Conservation (phyloP, 2,329 filamentous ascomycete genomes). For the Lasiodiplodia hormozganensis region DNA sequence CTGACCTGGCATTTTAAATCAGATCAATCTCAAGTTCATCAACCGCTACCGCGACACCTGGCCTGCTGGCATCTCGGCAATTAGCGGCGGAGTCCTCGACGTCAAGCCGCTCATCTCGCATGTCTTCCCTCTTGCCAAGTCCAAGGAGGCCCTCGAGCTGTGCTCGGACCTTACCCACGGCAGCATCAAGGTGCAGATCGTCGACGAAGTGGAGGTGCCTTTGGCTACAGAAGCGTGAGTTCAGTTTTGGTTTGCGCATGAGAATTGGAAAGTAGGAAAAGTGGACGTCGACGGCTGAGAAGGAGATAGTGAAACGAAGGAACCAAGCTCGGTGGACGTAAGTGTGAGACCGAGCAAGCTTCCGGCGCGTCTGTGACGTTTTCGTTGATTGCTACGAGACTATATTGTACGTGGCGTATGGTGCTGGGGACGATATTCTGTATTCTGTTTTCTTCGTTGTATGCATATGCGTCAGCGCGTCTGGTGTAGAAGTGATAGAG, state of each 20-base stretch:
- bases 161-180: conserved; percentile 60
- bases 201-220: conserved; percentile 51
- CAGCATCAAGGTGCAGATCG: conserved; percentile 67
- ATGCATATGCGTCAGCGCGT: background rate
- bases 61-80: conserved; percentile 68
- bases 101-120: conserved; percentile 69
- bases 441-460: background rate
- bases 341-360: background rate
- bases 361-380: background rate
- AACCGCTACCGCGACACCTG: conserved; percentile 75
- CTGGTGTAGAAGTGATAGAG: background rate
- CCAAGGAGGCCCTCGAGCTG: conserved; percentile 63
- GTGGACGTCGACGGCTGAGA: background rate
- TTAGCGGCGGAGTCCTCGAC: conserved; percentile 66
- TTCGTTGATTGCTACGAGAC: background rate
- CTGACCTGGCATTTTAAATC: background rate
- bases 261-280: background rate
- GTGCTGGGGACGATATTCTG: background rate
- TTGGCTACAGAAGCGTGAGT: background rate
- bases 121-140: conserved; percentile 66
- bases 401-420: background rate
- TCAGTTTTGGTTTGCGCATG: no score
- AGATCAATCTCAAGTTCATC: conserved; percentile 74
- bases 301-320: background rate
- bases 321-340: background rate